Conservation (phyloP, 2,329 filamentous ascomycete species). For the Ophiostoma sp. region DNA sequence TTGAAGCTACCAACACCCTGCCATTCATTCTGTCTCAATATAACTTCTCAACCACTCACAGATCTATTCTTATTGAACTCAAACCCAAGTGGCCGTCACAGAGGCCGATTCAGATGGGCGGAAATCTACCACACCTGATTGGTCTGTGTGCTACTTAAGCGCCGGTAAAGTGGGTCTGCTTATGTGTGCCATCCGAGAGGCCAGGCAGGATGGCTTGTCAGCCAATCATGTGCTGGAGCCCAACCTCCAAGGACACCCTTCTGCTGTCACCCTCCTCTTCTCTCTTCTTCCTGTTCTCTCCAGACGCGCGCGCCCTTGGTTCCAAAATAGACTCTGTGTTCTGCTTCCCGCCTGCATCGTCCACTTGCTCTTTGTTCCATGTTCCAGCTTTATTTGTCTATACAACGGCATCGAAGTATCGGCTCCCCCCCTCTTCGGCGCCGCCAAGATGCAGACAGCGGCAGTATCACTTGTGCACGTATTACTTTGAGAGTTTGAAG, state of each 20-base stretch:
- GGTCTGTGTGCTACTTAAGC: neutral
- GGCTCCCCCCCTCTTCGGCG: neutral
- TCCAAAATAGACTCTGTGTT: neutral
- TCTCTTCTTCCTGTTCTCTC: neutral
- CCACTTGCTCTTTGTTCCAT: neutral
- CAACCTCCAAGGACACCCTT: neutral
- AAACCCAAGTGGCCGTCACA: neutral
- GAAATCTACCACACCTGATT: slow-evolving; percentile 3
- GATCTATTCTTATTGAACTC: neutral
- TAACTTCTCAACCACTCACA: too few relatives aligned
- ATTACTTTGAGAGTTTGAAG: too few relatives aligned
- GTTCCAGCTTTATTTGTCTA: neutral
- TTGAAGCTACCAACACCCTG: too few relatives aligned
- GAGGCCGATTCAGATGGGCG: neutral
- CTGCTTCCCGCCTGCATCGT: neutral
- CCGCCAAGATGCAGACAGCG: neutral
- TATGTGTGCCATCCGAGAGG: neutral
- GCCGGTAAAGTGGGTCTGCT: neutral
- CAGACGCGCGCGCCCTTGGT: neutral
- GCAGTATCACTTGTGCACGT: too few relatives aligned
- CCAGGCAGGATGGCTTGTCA: neutral
- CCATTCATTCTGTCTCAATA: too few relatives aligned
- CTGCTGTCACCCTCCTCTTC: neutral
- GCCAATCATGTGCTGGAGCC: neutral
- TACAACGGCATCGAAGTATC: neutral